Base-by-base conservation (phyloP, 1,284 basidiomycete genomes). In the Tetrapyrgos nigripes region DNA sequence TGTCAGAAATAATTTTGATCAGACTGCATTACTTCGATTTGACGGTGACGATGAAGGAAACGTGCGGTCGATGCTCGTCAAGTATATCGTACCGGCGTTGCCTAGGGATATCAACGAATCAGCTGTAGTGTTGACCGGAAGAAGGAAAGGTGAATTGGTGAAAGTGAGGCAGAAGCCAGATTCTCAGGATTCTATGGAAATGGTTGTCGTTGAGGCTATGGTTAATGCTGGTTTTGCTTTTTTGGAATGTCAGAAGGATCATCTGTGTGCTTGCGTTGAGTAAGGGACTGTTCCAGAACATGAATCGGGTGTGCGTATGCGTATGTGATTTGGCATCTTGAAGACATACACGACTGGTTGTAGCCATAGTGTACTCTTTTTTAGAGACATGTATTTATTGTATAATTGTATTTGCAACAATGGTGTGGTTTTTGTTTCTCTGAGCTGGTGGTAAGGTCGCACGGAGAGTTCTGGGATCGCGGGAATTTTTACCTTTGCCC, bases 1-100 rank as follows among this genome's bases (percentile, higher is more conserved):
- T 19, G 69, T 66, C 11, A 71, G 73, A 1, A 62, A 64, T 1
- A 69, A 66, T 14, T 75, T 73, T 60, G 76, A 74, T 50, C 77
- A 79, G 65, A 80, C 74, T 24, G 80, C 75, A 55, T 76, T 69
- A 60, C 72, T 77, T 49, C 67, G 64, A 27, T 76, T 81, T 53
- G 71, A 76, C 27, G 66, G 68, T 29, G 70, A 70, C 47, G 70
- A 69, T 11, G 58, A 54, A 49, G 70, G 74, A n/a, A n/a, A n/a
- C n/a, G n/a, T n/a, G 45, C 69, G 77, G 27, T 73, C 68, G 23
- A 68, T 83, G 35, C 66, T 73, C 4, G 67, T 73, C 48, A 69
- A 73, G 55, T 82, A 78, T 62, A 68, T 83, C 35, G 62, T 67
- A 6, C 79, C 80, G 3, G 71, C 77, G 13, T 64, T 65, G 27